These are phyloP conservation scores for Fusarium agapanthi DNA, from an alignment of 2,329 filamentous ascomycete species.

Conservation along the genomic window DNA sequence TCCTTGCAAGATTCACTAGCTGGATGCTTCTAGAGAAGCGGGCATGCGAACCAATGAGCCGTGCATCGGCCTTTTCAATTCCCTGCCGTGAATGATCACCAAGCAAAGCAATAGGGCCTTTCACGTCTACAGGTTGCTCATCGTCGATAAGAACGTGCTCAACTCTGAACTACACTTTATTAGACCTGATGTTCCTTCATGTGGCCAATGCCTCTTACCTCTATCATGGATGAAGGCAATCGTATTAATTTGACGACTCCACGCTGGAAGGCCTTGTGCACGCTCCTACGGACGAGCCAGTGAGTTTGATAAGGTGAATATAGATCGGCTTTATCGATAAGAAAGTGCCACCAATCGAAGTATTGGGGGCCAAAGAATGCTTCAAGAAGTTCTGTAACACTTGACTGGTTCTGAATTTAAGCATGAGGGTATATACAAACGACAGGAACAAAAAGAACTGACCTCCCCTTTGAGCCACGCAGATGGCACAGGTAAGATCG, in stretches of 20 bases:
- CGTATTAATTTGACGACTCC: not conserved
- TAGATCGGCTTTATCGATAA: not conserved
- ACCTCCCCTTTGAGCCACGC: not conserved
- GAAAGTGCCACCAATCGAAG: not conserved
- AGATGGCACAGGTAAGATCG: not conserved
- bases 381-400: not conserved
- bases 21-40: not conserved
- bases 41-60: not conserved
- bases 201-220: rapidly evolving
- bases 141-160: not conserved
- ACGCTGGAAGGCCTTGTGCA: not conserved
- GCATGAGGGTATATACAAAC: too few relatives aligned
- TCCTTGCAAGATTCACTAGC: not conserved
- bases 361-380: not conserved
- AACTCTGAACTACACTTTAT: not conserved
- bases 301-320: not conserved
- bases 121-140: not conserved
- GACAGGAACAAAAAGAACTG: not conserved
- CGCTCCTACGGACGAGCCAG: not conserved
- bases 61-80: not conserved
- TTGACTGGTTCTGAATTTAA: rapidly evolving
- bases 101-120: rapidly evolving
- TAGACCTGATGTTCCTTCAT: rapidly evolving
- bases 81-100: not conserved
- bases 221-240: not conserved